Base-by-base conservation (phyloP, 73 alveolate genomes). In the Tetrahymena elliotti region DNA sequence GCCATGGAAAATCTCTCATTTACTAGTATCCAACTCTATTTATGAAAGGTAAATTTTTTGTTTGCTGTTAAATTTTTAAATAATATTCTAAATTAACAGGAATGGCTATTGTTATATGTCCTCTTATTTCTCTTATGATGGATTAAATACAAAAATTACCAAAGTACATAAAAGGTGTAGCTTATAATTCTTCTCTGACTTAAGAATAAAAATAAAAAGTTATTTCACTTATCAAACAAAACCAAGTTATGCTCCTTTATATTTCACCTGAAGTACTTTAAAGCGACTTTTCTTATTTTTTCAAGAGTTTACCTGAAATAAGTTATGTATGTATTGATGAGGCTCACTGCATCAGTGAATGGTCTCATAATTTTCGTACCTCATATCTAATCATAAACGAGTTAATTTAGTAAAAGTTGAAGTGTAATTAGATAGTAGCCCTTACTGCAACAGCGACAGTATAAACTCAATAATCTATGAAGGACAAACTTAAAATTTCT, bases 321-420 rank as follows among this genome's bases (percentile, higher is more conserved):
- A 95, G 98, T 37, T 95, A 98, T 94, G 98, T 98, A 38, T 97
- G 99, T 83, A 97, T 99, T 13, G 99, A 99, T 95, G 99, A 99
- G 84, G 99, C 99, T 84, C 99, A 97, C 83, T 98, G 99, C 95
- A 98, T 99, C 7, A 97, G 99, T 38, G 98, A 98, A 93, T 96
- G 97, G 97, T 97, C 99, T 27, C 98, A 97, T 93, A 97, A 98
- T 84, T 98, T 98, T 97, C 97, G 99, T 93, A 98, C 98, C 88
- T 96, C 99, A 27, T 99, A 98, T 95, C 95, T 99, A 39, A 96
- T 95, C 27, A 93, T 98, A 4, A 95, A 97, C 36, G 98, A 98
- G 15, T 93, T 98, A 84, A 97, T 94, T 83, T 94, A 96, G 93
- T 82, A 93, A 83, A 97, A 98, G 36, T 98, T 98, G 3, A 94